Conservation (phyloP, 2,329 filamentous ascomycete species). For the Calonectria ilicicola region DNA sequence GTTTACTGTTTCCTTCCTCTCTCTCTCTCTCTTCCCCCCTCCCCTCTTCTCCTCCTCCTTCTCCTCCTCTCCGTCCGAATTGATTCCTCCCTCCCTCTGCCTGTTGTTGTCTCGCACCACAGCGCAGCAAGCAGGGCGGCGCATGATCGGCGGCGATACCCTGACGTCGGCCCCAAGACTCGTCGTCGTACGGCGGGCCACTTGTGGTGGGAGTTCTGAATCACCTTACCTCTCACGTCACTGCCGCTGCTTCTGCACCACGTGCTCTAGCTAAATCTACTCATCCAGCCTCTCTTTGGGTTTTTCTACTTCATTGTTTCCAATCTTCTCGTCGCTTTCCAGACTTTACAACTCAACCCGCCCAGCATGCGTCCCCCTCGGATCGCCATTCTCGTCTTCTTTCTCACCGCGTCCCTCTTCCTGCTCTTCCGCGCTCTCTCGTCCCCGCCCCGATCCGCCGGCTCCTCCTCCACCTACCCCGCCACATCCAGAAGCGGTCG, state of each 20-base stretch:
- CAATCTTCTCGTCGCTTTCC: neutral
- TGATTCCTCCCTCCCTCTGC: neutral
- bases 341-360: neutral
- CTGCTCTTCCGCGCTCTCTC: slow-evolving; percentile 65
- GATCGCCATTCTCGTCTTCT: slow-evolving; percentile 62
- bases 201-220: slow-evolving; percentile 19
- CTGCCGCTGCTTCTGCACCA: slow-evolving; percentile 1
- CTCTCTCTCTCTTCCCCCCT: slow-evolving; percentile 19
- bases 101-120: neutral
- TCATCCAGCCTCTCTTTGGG: slow-evolving; percentile 18
- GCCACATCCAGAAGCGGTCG: slow-evolving; percentile 33
- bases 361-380: slow-evolving; percentile 24
- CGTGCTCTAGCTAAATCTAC: neutral
- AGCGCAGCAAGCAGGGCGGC: neutral
- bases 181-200: slow-evolving; percentile 14
- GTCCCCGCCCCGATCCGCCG: slow-evolving; percentile 47
- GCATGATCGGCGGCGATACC: slow-evolving; percentile 15
- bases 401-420: slow-evolving; percentile 65
- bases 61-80: neutral
- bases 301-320: neutral
- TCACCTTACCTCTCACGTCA: slow-evolving; percentile 37
- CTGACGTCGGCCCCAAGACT: slow-evolving; percentile 6
- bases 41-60: slow-evolving; percentile 17
- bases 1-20: neutral
- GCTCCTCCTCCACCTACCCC: slow-evolving; percentile 40